Evolutionary conservation across 2,329 filamentous ascomycete genomes (phyloP).

Genomic region (Ceratocystis ficicola): DNA sequence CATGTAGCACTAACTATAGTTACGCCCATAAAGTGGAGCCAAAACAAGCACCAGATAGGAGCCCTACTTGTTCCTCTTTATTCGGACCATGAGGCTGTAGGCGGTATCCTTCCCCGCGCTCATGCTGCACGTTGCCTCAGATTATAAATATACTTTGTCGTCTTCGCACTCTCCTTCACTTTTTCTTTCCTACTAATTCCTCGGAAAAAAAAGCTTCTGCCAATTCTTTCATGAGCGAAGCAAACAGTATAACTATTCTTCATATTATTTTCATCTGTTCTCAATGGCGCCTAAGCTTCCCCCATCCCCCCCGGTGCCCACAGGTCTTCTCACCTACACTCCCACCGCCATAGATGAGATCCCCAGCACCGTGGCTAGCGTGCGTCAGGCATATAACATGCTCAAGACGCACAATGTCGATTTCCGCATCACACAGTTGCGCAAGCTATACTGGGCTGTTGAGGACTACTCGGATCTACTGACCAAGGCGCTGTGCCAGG

Average conservation of each 20-base stretch:
- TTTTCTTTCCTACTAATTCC: not conserved
- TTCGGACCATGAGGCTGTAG: not conserved
- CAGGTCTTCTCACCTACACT: conserved; percentile 29
- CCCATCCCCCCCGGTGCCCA: conserved; percentile 10
- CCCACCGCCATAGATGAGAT: conserved; percentile 34
- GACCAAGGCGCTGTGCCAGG: conserved; percentile 59
- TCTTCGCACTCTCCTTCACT: not conserved
- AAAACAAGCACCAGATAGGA: too few relatives aligned
- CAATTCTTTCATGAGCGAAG: not conserved
- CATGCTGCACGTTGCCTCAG: not conserved
- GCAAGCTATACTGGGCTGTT: conserved; percentile 88
- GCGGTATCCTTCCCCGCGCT: not conserved
- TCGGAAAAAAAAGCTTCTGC: not conserved
- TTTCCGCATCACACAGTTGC: conserved; percentile 74
- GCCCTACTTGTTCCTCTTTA: not conserved
- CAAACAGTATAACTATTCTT: not conserved
- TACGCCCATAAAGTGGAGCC: too few relatives aligned
- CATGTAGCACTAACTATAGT: too few relatives aligned
- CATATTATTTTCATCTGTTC: not conserved
- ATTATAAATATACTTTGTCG: not conserved
- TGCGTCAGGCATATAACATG: conserved; percentile 59
- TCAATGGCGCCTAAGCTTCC: conserved; percentile 6
- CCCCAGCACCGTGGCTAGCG: conserved; percentile 43
- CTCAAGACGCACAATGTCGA: conserved; percentile 72
- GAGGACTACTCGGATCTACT: conserved; percentile 65